phyloP scores from a whole-genome alignment of 192 early-diverging fungal genomes.

The Linnemannia elongata region DNA sequence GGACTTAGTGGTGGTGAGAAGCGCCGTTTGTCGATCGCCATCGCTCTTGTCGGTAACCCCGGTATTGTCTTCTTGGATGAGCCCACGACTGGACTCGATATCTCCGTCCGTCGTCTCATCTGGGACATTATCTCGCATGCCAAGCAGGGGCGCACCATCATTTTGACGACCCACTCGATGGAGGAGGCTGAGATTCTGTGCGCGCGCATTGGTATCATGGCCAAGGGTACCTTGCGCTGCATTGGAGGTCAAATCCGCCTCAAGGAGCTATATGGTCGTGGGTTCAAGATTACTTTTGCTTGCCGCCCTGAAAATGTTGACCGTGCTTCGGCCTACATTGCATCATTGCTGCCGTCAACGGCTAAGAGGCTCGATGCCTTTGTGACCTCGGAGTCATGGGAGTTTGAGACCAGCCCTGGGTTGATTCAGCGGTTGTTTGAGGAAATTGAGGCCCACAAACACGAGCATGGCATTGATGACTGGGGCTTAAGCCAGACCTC shows the following conservation, averaged over 20 bases:
- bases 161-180: constrained; percentile 83
- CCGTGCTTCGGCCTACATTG: constrained; percentile 60
- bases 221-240: constrained; percentile 78
- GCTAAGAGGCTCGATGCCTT: constrained; percentile 66
- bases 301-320: constrained; percentile 58
- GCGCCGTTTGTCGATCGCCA: constrained; percentile 79
- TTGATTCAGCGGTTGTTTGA: constrained; percentile 70
- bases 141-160: constrained; percentile 71
- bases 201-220: constrained; percentile 82
- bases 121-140: constrained; percentile 78
- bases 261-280: constrained; percentile 77
- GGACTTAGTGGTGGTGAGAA: constrained; percentile 84
- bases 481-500: constrained; percentile 80
- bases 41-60: constrained; percentile 78
- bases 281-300: constrained; percentile 76
- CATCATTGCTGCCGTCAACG: constrained; percentile 64
- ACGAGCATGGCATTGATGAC: constrained; percentile 72
- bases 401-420: constrained; percentile 70
- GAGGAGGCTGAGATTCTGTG: constrained; percentile 85
- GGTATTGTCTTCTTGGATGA: constrained; percentile 84
- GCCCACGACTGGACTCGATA: constrained; percentile 84
- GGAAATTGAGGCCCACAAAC: constrained; percentile 69
- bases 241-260: constrained; percentile 70
- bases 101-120: constrained; percentile 78
- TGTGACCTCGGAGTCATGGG: constrained; percentile 70